These are phyloP conservation scores for Calonectria leucothoes DNA, from an alignment of 2,329 filamentous ascomycete genomes.

Conservation along the genomic window DNA sequence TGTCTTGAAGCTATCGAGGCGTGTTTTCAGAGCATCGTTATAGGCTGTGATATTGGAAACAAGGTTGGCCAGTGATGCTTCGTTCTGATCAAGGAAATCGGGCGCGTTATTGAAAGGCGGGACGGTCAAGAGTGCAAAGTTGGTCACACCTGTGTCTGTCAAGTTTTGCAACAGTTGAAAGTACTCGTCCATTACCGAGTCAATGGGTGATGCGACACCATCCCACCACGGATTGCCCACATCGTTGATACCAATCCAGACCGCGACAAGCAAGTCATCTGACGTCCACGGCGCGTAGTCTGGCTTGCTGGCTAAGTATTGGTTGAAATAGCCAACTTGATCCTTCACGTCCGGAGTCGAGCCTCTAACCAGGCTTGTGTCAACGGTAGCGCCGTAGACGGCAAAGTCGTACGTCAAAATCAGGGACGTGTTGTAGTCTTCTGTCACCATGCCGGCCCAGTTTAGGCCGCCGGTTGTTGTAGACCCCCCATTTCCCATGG, in stretches of 20 bases:
- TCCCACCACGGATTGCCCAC: slow-evolving; percentile 35
- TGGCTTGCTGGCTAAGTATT: slow-evolving; percentile 26
- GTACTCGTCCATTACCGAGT: slow-evolving; percentile 26
- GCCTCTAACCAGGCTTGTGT: slow-evolving; percentile 30
- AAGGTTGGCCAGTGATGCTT: slow-evolving; percentile 20
- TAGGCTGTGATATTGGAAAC: slow-evolving; percentile 26
- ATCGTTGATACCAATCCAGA: slow-evolving; percentile 39
- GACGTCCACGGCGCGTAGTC: background rate
- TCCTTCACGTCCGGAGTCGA: slow-evolving; percentile 26
- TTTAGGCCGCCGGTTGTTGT: slow-evolving; percentile 34
- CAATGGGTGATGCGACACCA: slow-evolving; percentile 22
- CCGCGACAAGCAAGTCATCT: slow-evolving; percentile 22
- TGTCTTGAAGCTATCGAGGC: slow-evolving; percentile 17
- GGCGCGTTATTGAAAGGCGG: background rate
- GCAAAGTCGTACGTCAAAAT: slow-evolving; percentile 37
- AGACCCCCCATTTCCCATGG: slow-evolving; percentile 35
- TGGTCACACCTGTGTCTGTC: slow-evolving; percentile 17
- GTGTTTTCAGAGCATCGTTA: slow-evolving; percentile 23
- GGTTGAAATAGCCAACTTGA: slow-evolving; percentile 31
- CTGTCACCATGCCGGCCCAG: slow-evolving; percentile 34
- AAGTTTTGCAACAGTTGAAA: slow-evolving; percentile 31
- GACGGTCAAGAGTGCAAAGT: slow-evolving; percentile 28
- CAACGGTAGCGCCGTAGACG: slow-evolving; percentile 33
- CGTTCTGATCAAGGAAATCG: slow-evolving; percentile 8
- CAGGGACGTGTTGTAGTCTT: slow-evolving; percentile 27